These are phyloP conservation scores for Camellia japonica DNA, from an alignment of 148 eudicot species.

Conservation along the genomic window DNA sequence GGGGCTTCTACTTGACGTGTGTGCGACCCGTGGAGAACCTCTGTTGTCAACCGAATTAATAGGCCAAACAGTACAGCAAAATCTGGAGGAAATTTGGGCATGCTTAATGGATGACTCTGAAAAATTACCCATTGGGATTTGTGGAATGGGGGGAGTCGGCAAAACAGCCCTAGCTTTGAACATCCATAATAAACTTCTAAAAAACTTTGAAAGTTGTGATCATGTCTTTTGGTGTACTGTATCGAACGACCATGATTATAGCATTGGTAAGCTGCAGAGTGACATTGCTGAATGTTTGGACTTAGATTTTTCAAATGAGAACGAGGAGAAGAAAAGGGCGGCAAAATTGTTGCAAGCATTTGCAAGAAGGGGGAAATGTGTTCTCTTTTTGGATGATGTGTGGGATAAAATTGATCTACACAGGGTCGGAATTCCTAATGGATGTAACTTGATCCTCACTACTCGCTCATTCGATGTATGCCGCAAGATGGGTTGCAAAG, in stretches of 20 bases:
- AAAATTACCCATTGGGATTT: too few species aligned
- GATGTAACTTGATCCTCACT: constrained; percentile 19
- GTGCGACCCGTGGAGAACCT: too few species aligned
- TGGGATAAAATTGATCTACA: constrained; percentile 9
- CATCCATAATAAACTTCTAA: too few species aligned
- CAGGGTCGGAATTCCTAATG: constrained; percentile 17
- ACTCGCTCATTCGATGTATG: neutral
- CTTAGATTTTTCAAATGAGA: neutral
- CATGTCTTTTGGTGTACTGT: neutral
- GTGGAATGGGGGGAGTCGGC: too few species aligned
- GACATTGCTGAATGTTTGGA: neutral
- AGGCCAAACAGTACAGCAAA: too few species aligned
- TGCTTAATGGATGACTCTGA: too few species aligned
- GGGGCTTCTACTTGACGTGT: too few species aligned
- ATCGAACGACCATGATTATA: neutral
- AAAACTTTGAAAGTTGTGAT: too few species aligned
- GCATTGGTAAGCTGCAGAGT: neutral
- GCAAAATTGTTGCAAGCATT: neutral
- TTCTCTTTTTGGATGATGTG: constrained; percentile 22
- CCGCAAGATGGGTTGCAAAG: neutral
- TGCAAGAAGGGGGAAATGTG: neutral
- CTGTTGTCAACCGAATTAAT: too few species aligned
- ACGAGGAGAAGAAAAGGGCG: neutral
- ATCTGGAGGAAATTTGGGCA: too few species aligned
- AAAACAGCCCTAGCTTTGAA: too few species aligned